Conservation (phyloP, 2,329 filamentous ascomycete genomes). For the Paracoccidioides brasiliensis region DNA sequence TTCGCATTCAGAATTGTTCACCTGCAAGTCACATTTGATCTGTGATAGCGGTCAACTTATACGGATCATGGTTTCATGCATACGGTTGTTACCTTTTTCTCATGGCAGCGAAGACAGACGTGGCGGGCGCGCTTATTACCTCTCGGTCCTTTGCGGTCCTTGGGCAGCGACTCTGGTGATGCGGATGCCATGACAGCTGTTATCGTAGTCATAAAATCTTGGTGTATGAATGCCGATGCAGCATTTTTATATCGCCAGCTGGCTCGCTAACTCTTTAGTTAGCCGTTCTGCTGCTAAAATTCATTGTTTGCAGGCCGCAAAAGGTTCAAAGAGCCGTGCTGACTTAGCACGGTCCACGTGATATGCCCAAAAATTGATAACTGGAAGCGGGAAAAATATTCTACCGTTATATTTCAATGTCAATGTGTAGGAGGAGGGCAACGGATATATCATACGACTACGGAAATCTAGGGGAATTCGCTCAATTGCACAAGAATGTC, state of each 20-base stretch:
- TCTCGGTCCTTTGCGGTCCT: background rate
- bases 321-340: background rate
- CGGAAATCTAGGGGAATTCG: background rate
- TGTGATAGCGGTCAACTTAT: background rate
- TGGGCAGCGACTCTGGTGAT: background rate
- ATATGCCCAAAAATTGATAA: background rate
- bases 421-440: background rate
- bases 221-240: conserved; percentile 1
- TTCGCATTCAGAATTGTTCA: conserved; percentile 1
- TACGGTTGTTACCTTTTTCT: conserved; percentile 2
- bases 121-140: conserved; percentile 5
- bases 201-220: background rate
- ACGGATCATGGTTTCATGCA: background rate
- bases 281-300: background rate
- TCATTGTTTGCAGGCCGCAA: background rate
- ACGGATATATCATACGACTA: background rate
- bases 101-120: conserved; percentile 3
- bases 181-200: background rate
- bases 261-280: background rate
- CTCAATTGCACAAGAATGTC: conserved; percentile 19
- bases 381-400: too few relatives aligned
- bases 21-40: conserved; percentile 6
- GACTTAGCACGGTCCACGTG: background rate
- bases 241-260: background rate
- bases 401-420: background rate